phyloP scores from a whole-genome alignment of 2,329 filamentous ascomycete species.

The Phoma sp. region DNA sequence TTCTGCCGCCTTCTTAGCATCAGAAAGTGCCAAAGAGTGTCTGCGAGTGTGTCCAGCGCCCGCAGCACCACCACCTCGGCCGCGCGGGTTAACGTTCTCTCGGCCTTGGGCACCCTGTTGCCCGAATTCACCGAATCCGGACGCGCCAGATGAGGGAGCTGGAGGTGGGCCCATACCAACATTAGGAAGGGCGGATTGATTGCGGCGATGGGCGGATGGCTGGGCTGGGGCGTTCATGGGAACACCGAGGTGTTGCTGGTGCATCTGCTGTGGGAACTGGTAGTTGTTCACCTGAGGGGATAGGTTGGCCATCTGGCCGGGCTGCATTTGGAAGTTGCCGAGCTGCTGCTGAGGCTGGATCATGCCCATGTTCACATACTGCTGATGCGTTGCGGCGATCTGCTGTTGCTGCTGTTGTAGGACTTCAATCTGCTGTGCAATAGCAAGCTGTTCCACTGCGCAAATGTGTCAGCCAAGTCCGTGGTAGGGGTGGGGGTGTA shows the following conservation, averaged over 20 bases:
- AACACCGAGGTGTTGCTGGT: constrained; percentile 67
- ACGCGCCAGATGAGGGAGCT: constrained; percentile 86
- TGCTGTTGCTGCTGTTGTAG: constrained; percentile 98
- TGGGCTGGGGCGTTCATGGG: constrained; percentile 79
- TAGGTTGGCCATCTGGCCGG: constrained; percentile 75
- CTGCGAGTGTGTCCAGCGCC: constrained; percentile 83
- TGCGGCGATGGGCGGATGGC: constrained; percentile 88
- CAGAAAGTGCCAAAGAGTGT: constrained; percentile 91
- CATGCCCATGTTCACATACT: constrained; percentile 98
- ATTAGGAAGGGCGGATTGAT: constrained; percentile 94
- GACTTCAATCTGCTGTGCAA: constrained; percentile 97
- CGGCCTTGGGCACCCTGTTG: constrained; percentile 65
- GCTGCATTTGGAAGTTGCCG: constrained; percentile 63
- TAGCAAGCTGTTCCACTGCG: constrained; percentile 93
- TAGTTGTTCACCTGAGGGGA: constrained; percentile 78
- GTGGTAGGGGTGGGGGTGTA: constrained; percentile 43
- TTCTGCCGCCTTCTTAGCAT: constrained; percentile 97
- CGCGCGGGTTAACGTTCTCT: constrained; percentile 72
- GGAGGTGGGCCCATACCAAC: constrained; percentile 91
- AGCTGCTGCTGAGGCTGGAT: constrained; percentile 84
- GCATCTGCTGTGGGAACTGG: constrained; percentile 77
- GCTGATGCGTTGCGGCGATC: constrained; percentile 93
- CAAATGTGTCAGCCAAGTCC: constrained; percentile 30
- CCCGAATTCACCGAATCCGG: constrained; percentile 85
- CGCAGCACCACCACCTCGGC: constrained; percentile 73